Evolutionary conservation across 2,329 filamentous ascomycete genomes (phyloP), one percentile per base, ranked within the genome.

Genomic region (Xylaria sp.): DNA sequence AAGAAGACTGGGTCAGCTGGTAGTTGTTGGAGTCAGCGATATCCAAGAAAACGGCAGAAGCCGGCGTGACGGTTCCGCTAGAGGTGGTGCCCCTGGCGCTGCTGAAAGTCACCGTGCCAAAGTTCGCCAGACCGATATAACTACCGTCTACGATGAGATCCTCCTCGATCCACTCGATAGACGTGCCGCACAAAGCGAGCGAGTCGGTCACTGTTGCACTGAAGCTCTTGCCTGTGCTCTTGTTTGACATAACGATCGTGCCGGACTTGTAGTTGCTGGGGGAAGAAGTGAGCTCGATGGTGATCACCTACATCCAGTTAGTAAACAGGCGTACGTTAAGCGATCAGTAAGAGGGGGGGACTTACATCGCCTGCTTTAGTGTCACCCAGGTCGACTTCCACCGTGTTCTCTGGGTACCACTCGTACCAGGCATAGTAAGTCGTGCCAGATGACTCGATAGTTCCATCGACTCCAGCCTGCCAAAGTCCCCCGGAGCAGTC

Each of bases 281-380:
- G 40, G 40, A 42, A 42, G 40, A 42, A 42, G 40, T 42, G 40
- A 42, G 40, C 13, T 42, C 40, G 40, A 42, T 42, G 12, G 40
- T 42, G 40, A 42, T 42, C 40, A 42, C 40, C 40, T 42, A 42
- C 40, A 42, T n/a, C 40, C 40, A 42, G 40, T 42, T 42, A 18
- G 40, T 42, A 42, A 42, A 18, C 13, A 42, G 40, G 40, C 40
- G 40, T 42, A 42, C 13, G 40, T 42, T 18, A 42, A 18, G 40
- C 13, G 40, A 42, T 42, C 40, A 18, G 12, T 42, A 42, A 42
- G 12, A 42, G 40, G 16, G 40, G 12, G 40, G 40, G 40, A 42
- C 40, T 42, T 42, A 42, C 40, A 42, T 42, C 40, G 40, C 40
- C 40, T 42, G 40, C 40, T 42, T 42, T 42, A 42, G 40, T 42